Base-by-base conservation (phyloP, 2,329 filamentous ascomycete species). In the Alternaria angustiovoidea region DNA sequence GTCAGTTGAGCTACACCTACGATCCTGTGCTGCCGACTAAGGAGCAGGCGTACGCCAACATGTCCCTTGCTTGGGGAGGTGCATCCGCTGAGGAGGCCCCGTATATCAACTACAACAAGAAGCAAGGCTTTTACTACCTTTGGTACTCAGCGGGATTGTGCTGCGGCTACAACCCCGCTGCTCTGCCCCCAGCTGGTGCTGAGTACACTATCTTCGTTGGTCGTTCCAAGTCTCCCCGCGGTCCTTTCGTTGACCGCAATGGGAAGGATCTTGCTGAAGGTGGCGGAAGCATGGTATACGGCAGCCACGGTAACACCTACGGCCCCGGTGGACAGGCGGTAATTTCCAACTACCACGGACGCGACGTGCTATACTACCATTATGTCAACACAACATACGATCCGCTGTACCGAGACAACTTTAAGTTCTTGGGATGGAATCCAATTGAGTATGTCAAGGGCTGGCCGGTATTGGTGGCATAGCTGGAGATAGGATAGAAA, bases 181-280 rank as follows among this genome's bases (percentile, higher is more conserved):
- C 46, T 3, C 46, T 49, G 30, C 46, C 46, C 0, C 32, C 46
- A 0, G 54, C 81, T 0, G 87, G 87, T 5, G 78, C 80, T 24
- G 88, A 89, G 75, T 90, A 90, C 73, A 84, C 83, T 67, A 86
- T 89, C 72, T 84, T 82, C 66, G 86, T 88, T 20, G 89, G 88
- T 74, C 79, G 86, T 14, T 85, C 83, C 9, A 77, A 74, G 1
- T 80, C 76, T 6, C 78, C 82, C 7, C 84, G 77, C 0, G 81
- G 86, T 0, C 78, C 77, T 1, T 90, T 86, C 65, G 83, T 49
- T n/a, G 63, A 67, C 43, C 44, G 56, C 14, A 26, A 54, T 39
- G 63, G 67, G 4, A 63, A 56, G 3, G 59, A 66, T 22, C 88
- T 86, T 68, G 81, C 79, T 1, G 66, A 78, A 3, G 82, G 83